Conservation (phyloP, 768 basidiomycete species). For the Mycena vulgaris region DNA sequence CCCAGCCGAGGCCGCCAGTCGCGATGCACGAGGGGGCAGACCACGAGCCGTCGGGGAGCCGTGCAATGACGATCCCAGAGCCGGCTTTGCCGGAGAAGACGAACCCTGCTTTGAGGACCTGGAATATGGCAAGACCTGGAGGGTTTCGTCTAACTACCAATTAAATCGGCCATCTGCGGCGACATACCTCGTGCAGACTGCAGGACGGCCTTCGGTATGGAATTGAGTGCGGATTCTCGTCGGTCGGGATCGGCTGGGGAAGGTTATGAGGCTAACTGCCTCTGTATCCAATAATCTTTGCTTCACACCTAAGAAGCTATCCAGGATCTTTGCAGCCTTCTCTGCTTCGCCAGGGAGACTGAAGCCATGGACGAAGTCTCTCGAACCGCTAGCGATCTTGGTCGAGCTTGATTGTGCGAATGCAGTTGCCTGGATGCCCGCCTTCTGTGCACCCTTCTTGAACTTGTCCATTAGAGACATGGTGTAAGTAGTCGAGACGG, state of each 20-base stretch:
- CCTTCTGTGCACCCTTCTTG: conserved; percentile 84
- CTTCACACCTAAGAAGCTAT: conserved; percentile 85
- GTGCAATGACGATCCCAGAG: conserved; percentile 47
- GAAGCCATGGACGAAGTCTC: conserved; percentile 88
- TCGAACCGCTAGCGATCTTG: conserved; percentile 81
- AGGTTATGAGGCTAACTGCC: conserved; percentile 29
- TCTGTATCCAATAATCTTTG: conserved; percentile 6
- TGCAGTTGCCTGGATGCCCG: conserved; percentile 83
- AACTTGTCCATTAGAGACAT: conserved; percentile 85
- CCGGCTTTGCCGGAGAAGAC: conserved; percentile 46
- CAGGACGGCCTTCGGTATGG: conserved; percentile 94
- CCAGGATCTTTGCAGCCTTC: conserved; percentile 93
- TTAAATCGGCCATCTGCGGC: conserved; percentile 17
- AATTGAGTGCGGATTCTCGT: conserved; percentile 92
- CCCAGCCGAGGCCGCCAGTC: conserved; percentile 95
- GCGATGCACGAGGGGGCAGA: conserved; percentile 98
- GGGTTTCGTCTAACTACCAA: conserved; percentile 85
- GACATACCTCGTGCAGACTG: conserved; percentile 86
- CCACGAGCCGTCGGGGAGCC: conserved; percentile 83
- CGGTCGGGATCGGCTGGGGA: conserved; percentile 84
- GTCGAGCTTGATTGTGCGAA: conserved; percentile 78
- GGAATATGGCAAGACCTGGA: conserved; percentile 21
- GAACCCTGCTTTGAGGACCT: conserved; percentile 32
- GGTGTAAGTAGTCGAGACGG: not conserved
- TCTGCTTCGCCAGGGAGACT: conserved; percentile 93